Evolutionary conservation across 2,329 filamentous ascomycete species (phyloP).

Genomic region (Colletotrichum sp.): DNA sequence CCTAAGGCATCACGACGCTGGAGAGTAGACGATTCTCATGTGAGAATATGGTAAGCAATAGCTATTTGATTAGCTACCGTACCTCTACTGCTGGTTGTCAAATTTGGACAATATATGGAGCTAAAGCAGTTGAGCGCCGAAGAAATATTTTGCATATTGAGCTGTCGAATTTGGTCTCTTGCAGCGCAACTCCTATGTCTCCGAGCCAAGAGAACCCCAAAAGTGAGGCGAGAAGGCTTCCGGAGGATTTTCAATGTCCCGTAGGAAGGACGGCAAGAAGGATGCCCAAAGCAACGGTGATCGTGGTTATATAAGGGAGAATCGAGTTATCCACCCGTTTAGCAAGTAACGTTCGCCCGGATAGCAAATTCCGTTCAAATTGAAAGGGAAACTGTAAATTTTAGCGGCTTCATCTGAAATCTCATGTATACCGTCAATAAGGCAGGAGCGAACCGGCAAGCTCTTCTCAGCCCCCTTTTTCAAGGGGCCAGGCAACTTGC

Average conservation of each 20-base stretch:
- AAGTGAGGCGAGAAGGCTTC: neutral
- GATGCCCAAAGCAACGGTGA: fast-evolving
- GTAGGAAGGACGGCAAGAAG: fast-evolving
- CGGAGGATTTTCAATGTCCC: fast-evolving
- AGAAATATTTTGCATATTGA: neutral
- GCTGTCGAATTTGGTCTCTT: no score
- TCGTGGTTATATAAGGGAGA: fast-evolving
- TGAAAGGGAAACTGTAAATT: fast-evolving
- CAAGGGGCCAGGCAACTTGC: slow-evolving; percentile 23
- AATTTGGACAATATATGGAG: neutral
- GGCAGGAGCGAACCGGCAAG: neutral
- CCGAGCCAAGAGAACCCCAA: fast-evolving
- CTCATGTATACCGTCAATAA: fast-evolving
- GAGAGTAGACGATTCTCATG: fast-evolving
- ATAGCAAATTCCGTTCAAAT: neutral
- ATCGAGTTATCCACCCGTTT: fast-evolving
- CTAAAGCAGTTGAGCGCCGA: no score
- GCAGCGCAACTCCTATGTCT: neutral
- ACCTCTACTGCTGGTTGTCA: neutral
- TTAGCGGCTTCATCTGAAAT: fast-evolving
- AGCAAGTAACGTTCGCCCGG: neutral
- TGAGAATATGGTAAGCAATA: neutral
- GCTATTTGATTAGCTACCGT: neutral
- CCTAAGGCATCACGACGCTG: neutral
- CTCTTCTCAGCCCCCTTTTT: slow-evolving; percentile 26